Evolutionary conservation across 768 basidiomycete genomes (phyloP).

Genomic region (Phaeolepiota aurea): DNA sequence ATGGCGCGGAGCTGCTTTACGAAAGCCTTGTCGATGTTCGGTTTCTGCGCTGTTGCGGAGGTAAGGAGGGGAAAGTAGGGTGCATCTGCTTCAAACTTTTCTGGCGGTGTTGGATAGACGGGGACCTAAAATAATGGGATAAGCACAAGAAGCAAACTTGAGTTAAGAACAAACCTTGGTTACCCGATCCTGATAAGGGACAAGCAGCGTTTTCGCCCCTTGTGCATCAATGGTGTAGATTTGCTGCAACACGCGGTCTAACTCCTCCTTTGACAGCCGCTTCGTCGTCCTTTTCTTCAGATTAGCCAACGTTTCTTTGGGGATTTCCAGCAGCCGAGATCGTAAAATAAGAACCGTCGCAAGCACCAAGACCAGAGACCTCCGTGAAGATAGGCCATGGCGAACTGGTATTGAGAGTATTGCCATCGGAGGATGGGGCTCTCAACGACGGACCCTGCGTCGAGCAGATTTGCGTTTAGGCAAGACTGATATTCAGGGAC

Average conservation of each 20-base stretch:
- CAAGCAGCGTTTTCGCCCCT: conserved; percentile 56
- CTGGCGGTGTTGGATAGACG: conserved; percentile 37
- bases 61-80: conserved; percentile 55
- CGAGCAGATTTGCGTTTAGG: too few species aligned
- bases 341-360: neutral
- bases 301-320: neutral
- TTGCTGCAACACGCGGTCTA: conserved; percentile 43
- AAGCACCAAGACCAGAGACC: too few species aligned
- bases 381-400: too few species aligned
- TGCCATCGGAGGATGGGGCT: too few species aligned
- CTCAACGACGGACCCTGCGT: too few species aligned
- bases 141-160: neutral
- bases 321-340: neutral
- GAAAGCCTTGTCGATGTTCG: conserved; percentile 64
- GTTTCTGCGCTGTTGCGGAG: conserved; percentile 33
- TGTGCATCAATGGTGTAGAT: conserved; percentile 53
- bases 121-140: conserved; percentile 22
- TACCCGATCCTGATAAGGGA: conserved; percentile 56
- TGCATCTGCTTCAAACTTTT: conserved; percentile 43
- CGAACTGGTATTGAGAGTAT: too few species aligned
- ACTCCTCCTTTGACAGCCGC: conserved; percentile 26
- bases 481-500: too few species aligned
- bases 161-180: conserved; percentile 40
- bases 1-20: conserved; percentile 68
- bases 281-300: neutral